Conservation (phyloP, 495 filamentous ascomycete species). For the Penicillium chermesinum region DNA sequence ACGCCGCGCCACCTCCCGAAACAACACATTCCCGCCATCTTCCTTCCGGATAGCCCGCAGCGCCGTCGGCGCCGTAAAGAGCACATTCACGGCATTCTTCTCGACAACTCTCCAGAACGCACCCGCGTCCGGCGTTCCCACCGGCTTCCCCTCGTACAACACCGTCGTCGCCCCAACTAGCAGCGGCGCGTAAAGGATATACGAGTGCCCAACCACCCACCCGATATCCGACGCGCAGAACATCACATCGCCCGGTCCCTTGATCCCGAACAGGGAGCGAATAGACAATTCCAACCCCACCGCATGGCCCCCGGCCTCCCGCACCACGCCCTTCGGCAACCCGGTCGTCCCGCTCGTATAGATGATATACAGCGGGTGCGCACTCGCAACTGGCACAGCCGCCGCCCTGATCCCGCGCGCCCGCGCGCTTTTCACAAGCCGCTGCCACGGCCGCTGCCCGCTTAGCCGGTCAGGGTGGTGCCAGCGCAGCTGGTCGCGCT, state of each 20-base stretch:
- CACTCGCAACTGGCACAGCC: constrained; percentile 70
- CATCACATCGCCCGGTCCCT: constrained; percentile 76
- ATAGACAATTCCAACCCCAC: constrained; percentile 79
- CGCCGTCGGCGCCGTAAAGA: constrained; percentile 86
- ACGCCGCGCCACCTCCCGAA: constrained; percentile 55
- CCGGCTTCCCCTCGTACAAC: constrained; percentile 86
- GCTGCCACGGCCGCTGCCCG: constrained; percentile 75
- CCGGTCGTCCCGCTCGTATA: constrained; percentile 87
- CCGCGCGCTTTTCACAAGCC: constrained; percentile 61
- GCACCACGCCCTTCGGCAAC: constrained; percentile 79
- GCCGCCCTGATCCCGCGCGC: constrained; percentile 59
- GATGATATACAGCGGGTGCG: constrained; percentile 82
- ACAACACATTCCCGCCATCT: constrained; percentile 65
- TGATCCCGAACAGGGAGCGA: constrained; percentile 70
- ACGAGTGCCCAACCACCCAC: constrained; percentile 82
- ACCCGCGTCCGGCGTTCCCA: constrained; percentile 82
- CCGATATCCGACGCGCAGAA: constrained; percentile 82
- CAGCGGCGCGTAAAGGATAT: constrained; percentile 80
- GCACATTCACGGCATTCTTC: constrained; percentile 74
- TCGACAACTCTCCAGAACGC: constrained; percentile 84
- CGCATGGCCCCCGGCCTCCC: constrained; percentile 81
- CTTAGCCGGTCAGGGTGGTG: constrained; percentile 54
- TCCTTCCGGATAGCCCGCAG: constrained; percentile 82
- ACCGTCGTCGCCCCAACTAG: constrained; percentile 81
- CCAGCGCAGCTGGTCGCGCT: constrained; percentile 72